Percentiles rank a stretch among this genome's conserved stretches.
Conservation (phyloP, 2,329 filamentous ascomycete genomes). For the Talaromyces sp. region DNA sequence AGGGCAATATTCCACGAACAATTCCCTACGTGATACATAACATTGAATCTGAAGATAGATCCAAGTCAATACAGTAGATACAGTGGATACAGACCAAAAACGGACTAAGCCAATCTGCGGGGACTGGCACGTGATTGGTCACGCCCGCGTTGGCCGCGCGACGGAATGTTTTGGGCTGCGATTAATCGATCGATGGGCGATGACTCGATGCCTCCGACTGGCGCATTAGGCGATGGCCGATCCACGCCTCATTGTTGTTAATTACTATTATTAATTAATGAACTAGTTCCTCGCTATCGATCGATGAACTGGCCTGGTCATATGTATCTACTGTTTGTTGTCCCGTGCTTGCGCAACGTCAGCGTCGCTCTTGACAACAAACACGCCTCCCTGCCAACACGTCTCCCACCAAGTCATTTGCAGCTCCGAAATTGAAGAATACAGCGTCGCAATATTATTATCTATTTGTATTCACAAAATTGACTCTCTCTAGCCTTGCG, state of each 20-base stretch:
- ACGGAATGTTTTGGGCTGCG: slow-evolving; percentile 5
- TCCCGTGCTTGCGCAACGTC: not conserved
- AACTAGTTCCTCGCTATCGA: not conserved
- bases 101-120: not conserved
- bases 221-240: not conserved
- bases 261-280: not conserved
- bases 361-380: not conserved
- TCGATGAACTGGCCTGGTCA: not conserved
- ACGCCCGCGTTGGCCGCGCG: slow-evolving; percentile 9
- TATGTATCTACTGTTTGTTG: not conserved
- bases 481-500: not conserved
- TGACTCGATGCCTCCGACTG: not conserved
- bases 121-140: not conserved
- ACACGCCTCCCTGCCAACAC: not conserved
- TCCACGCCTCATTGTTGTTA: not conserved
- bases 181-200: no score
- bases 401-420: not conserved
- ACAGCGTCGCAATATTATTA: not conserved
- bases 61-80: no score
- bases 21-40: no score
- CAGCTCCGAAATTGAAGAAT: not conserved
- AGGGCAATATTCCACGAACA: no score
- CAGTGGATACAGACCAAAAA: not conserved
- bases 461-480: not conserved
- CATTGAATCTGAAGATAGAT: no score